Base-by-base conservation (phyloP, 2,329 filamentous ascomycete genomes). In the Cercospora sp. region DNA sequence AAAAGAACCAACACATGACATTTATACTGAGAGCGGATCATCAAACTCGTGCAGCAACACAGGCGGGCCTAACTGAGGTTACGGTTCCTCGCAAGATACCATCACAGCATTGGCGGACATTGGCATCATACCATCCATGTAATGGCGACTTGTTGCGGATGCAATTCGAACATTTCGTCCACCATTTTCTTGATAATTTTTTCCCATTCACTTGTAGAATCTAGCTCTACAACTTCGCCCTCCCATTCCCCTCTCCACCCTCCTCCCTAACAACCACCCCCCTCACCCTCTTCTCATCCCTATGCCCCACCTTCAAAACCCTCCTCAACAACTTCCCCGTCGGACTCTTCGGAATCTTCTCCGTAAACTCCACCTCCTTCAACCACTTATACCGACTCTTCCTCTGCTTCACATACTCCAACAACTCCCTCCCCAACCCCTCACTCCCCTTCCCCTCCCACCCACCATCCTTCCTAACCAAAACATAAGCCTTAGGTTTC, bases 291-390 rank as follows among this genome's bases (percentile, higher is more conserved):
- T 34, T 59, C 80, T 76, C 74, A 57, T 81, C 82, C 71, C 78
- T 74, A 61, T 87, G 82, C 67, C 76, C 78, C 70, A 65, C 71
- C 71, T 82, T 85, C 74, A 89, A 76, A 53, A 91, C 73, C 30
- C 90, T 82, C 53, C 89, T 82, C 74, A 92, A 78, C 65, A 92
- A 89, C 85, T 92, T 92, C 26, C 90, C 90, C 73, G 88, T 90
- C 0, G 89, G 85, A 75, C 87, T 90, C 83, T 92, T 92, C 12
- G 90, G 90, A 26, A 93, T 86, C 59, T 82, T 82, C 58, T 88
- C 86, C 18, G 89, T 81, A 70, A 90, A 90, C 77, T 88, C 86
- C 3, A 91, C 80, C 85, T 65, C 89, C 74, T 85, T 85, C 70
- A 91, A 80, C 85, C 86, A 88, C 80, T 91, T 91, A 78, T 91